A percentile compares a stretch with the other conserved stretches of the same genome.
Evolutionary conservation across 768 basidiomycete species (phyloP).

Genomic region (Ephemerocybe angulata): DNA sequence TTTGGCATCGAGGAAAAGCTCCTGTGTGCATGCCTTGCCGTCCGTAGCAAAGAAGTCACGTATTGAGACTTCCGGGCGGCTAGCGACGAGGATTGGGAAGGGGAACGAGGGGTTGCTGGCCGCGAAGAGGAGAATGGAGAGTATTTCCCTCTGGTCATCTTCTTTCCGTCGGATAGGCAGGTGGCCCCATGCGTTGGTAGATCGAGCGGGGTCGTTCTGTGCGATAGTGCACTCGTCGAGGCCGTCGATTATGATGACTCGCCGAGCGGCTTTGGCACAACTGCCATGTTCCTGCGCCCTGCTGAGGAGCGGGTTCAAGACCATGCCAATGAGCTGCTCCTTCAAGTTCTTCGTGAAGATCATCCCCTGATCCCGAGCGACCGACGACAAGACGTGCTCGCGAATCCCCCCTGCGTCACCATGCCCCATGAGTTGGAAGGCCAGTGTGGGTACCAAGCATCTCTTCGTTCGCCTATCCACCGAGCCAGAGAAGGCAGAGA

Average conservation of each 20-base stretch:
- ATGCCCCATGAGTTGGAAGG: not conserved
- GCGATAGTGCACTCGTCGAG: constrained; percentile 7
- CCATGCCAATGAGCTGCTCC: not conserved
- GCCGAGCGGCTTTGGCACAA: not conserved
- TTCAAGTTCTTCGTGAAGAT: not conserved
- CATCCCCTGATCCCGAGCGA: not conserved
- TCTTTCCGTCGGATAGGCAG: not conserved
- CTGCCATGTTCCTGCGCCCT: not conserved
- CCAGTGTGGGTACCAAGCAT: not conserved
- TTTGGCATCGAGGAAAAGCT: too few relatives aligned
- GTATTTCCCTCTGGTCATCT: not conserved
- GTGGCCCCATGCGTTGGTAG: not conserved
- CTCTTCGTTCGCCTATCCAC: not conserved
- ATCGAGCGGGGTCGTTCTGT: not conserved
- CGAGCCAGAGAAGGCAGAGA: not conserved
- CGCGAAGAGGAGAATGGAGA: not conserved
- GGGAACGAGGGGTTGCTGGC: not conserved
- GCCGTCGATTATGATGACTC: constrained; percentile 10
- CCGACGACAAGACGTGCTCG: not conserved
- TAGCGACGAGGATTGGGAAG: constrained; percentile 5
- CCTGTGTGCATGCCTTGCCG: too few relatives aligned
- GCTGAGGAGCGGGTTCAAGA: not conserved
- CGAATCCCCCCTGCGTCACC: not conserved
- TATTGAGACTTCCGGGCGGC: constrained; percentile 5
- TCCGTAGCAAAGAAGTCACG: not conserved